Evolutionary conservation across 1,284 basidiomycete species (phyloP), one percentile per base, ranked within the genome.

Genomic region (Rhodotorula sp.): DNA sequence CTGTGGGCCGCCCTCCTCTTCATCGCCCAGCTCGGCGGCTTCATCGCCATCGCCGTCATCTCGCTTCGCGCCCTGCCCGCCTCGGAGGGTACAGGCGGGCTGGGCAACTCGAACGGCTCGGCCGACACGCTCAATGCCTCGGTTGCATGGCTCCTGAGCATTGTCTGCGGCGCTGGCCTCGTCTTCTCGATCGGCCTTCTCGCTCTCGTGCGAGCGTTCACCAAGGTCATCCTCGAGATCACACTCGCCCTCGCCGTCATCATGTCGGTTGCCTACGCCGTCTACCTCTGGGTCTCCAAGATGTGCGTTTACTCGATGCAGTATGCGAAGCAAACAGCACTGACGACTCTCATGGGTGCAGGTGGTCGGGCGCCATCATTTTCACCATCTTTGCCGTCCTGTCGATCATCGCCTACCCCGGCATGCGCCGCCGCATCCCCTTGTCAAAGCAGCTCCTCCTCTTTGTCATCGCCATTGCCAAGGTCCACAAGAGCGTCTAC

Each of bases 401-500:
- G 27, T 56, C 71, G 7, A 60, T 79, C 34, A 65, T 75, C n/a
- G 72, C 88, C 9, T 91, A 91, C 82, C 89, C 84, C 68, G 88
- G 71, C 14, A 66, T 87, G 80, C 85, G 85, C 56, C 85, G 86
- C 9, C 86, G 91, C 41, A 93, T 95, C 67, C 91, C 91, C 0
- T 83, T 95, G 5, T 89, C 90, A 19, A 88, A 89, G 25, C 82
- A 93, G 12, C 85, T 93, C 10, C 85, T 94, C 5, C 89, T 93
- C 81, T 88, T 91, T 42, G 88, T 90, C 42, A 66, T 79, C 59
- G 66, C 56, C 45, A 74, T 78, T 62, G 77, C 78, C 17, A 74
- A 92, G 79, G 89, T 91, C 77, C 90, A 93, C 81, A 87, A 85
- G 68, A 88, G 88, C 58, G 91, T 93, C 41, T 93, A 91, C 79